Conservation (phyloP, 768 basidiomycete species). For the Amanita rubescens region DNA sequence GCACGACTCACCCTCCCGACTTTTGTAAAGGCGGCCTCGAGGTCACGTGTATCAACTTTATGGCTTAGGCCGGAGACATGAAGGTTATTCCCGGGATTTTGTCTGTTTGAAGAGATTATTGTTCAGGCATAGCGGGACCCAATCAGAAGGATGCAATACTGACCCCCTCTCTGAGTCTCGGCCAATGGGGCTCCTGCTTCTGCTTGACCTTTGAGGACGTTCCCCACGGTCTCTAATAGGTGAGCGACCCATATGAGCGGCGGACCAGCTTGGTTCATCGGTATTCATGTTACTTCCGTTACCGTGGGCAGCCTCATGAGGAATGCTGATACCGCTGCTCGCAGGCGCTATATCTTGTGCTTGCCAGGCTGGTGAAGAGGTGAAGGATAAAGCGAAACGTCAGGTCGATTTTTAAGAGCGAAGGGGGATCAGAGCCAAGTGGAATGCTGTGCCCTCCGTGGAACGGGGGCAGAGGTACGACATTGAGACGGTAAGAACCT, state of each 20-base stretch:
- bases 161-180: conserved; percentile 50
- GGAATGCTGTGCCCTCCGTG: conserved; percentile 23
- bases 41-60: conserved; percentile 69
- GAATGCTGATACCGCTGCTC: conserved; percentile 61
- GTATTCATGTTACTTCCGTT: conserved; percentile 36
- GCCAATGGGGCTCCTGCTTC: conserved; percentile 65
- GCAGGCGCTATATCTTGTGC: conserved; percentile 70
- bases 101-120: conserved; percentile 27
- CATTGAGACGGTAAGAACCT: conserved; percentile 16
- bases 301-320: conserved; percentile 38
- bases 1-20: conserved; percentile 41
- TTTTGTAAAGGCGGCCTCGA: conserved; percentile 85
- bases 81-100: conserved; percentile 63
- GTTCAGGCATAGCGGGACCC: conserved; percentile 13
- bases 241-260: conserved; percentile 31
- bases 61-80: conserved; percentile 54
- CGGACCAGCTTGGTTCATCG: conserved; percentile 54
- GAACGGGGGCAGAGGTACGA: conserved; percentile 14
- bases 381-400: conserved; percentile 26
- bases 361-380: conserved; percentile 63
- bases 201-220: conserved; percentile 58
- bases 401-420: conserved; percentile 31
- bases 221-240: conserved; percentile 42
- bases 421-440: conserved; percentile 36
- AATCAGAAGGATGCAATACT: conserved; percentile 21